Conservation (phyloP, 2,329 filamentous ascomycete species). For the Fusarium zealandicum region DNA sequence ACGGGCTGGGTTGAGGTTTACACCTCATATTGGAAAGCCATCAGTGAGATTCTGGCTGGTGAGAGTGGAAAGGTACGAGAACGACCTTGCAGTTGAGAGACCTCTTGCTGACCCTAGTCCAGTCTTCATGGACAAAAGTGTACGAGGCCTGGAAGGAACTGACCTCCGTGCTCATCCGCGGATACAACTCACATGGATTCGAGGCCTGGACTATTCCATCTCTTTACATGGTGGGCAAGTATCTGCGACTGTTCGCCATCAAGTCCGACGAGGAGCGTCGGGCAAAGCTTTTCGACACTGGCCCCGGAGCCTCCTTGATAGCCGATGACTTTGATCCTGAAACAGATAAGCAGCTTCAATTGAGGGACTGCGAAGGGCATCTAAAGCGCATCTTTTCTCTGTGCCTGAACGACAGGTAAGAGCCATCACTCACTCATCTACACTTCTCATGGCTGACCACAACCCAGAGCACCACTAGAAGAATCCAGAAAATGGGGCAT, state of each 20-base stretch:
- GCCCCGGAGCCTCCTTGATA: conserved; percentile 57
- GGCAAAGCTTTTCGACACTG: conserved; percentile 48
- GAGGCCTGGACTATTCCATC: conserved; percentile 93
- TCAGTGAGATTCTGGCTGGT: conserved; percentile 72
- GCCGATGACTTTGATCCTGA: conserved; percentile 85
- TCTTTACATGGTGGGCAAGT: conserved; percentile 86
- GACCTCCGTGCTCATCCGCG: conserved; percentile 76
- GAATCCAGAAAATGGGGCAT: conserved; percentile 98
- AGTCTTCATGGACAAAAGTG: conserved; percentile 78
- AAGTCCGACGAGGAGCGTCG: conserved; percentile 78
- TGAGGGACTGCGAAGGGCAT: conserved; percentile 89
- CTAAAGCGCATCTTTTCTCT: conserved; percentile 92
- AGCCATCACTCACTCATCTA: conserved; percentile 1
- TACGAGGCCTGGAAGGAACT: conserved; percentile 92
- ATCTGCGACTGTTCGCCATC: conserved; percentile 87
- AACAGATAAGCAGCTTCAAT: conserved; percentile 78
- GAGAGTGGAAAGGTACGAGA: conserved; percentile 48
- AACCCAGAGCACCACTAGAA: conserved; percentile 74
- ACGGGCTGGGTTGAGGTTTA: conserved; percentile 90
- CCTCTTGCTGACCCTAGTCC: conserved; percentile 21
- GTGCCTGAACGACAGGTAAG: conserved; percentile 87
- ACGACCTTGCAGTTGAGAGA: neutral
- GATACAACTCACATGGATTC: conserved; percentile 78
- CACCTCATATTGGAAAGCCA: conserved; percentile 81
- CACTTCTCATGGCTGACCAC: conserved; percentile 4